A percentile compares a stretch with the other conserved stretches of the same genome.
These are phyloP conservation scores for Tetracladium marchalianum DNA, from an alignment of 495 filamentous ascomycete genomes.

Conservation along the genomic window DNA sequence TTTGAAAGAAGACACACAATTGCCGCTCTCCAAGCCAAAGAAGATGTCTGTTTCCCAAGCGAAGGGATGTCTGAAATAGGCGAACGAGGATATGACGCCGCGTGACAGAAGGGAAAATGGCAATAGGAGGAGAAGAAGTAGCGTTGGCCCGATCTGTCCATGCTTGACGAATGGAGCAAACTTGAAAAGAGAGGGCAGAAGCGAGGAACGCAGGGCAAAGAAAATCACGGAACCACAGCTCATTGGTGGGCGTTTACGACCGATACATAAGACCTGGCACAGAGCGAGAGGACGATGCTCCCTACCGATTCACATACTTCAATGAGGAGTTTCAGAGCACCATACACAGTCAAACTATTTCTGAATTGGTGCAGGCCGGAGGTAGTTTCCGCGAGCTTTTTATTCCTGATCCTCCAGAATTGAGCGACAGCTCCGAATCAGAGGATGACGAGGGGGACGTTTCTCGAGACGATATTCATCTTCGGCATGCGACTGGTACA, in stretches of 20 bases:
- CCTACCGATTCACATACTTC: slow-evolving; percentile 96
- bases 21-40: slow-evolving; percentile 45
- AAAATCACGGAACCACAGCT: slow-evolving; percentile 90
- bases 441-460: slow-evolving; percentile 39
- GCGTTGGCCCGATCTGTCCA: slow-evolving; percentile 50
- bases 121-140: slow-evolving; percentile 42
- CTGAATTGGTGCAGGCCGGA: slow-evolving; percentile 79
- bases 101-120: slow-evolving; percentile 26
- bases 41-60: slow-evolving; percentile 89
- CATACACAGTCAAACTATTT: slow-evolving; percentile 90
- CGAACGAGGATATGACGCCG: slow-evolving; percentile 54
- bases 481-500: slow-evolving; percentile 11
- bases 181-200: slow-evolving; percentile 87
- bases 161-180: slow-evolving; percentile 82
- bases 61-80: slow-evolving; percentile 69
- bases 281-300: slow-evolving; percentile 79
- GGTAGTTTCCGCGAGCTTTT: slow-evolving; percentile 79
- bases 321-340: slow-evolving; percentile 93
- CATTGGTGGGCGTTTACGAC: slow-evolving; percentile 76
- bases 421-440: slow-evolving; percentile 47
- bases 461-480: slow-evolving; percentile 7
- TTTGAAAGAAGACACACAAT: slow-evolving; percentile 35
- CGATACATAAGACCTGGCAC: slow-evolving; percentile 74
- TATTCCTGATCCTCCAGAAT: slow-evolving; percentile 40
- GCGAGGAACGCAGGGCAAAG: slow-evolving; percentile 78